These are phyloP conservation scores for Combretum micranthum DNA, from an alignment of 345 rosid genomes.

Conservation along the genomic window DNA sequence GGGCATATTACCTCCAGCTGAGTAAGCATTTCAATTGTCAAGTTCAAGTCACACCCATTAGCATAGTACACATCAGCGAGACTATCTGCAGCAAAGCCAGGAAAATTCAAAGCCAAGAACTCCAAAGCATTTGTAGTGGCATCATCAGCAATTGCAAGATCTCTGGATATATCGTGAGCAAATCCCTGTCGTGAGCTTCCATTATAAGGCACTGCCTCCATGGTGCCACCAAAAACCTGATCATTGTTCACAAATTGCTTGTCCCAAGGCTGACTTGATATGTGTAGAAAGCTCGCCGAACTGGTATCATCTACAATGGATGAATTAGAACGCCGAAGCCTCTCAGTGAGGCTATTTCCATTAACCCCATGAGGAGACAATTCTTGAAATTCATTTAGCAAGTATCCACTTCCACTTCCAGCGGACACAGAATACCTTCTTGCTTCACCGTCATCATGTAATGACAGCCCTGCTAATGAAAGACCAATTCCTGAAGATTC, in stretches of 20 bases:
- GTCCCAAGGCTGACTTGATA: slow-evolving; percentile 69
- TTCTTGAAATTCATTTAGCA: slow-evolving; percentile 42
- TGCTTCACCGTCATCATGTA: slow-evolving; percentile 46
- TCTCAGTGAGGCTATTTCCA: slow-evolving; percentile 50
- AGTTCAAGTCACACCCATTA: slow-evolving; percentile 78
- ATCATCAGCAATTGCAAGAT: slow-evolving; percentile 47
- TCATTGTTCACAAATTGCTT: slow-evolving; percentile 52
- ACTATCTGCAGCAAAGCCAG: slow-evolving; percentile 96
- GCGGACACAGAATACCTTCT: slow-evolving; percentile 46
- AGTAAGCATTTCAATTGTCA: slow-evolving; percentile 95
- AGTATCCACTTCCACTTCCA: slow-evolving; percentile 48
- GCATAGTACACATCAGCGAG: slow-evolving; percentile 90
- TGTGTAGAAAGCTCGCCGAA: slow-evolving; percentile 33
- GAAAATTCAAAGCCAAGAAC: slow-evolving; percentile 81
- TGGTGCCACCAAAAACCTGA: slow-evolving; percentile 49
- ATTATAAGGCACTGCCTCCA: slow-evolving; percentile 43
- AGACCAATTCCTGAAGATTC: slow-evolving; percentile 55
- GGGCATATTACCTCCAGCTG: slow-evolving; percentile 77
- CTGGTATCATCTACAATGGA: slow-evolving; percentile 58
- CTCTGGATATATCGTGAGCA: slow-evolving; percentile 46
- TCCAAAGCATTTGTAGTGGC: slow-evolving; percentile 61
- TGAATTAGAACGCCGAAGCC: slow-evolving; percentile 46
- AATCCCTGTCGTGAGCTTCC: slow-evolving; percentile 48
- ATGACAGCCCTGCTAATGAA: slow-evolving; percentile 68
- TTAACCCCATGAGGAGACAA: slow-evolving; percentile 41